phyloP scores from a whole-genome alignment of 805 yeast species.

The Candida tammaniensis region DNA sequence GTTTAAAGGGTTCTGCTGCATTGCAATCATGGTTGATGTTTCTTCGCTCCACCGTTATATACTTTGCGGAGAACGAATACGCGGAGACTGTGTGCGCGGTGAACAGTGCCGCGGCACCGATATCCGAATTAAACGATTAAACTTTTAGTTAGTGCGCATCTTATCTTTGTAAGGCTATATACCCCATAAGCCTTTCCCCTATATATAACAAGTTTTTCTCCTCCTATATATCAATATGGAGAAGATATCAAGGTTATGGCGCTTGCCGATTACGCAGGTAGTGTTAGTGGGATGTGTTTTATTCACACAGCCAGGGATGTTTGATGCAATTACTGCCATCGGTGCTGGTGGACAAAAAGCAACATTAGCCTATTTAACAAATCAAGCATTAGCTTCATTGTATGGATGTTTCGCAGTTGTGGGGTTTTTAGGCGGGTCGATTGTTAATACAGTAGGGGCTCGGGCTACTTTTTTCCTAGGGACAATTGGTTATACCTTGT shows the following conservation, averaged over 20 bases:
- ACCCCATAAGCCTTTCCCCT: too few relatives aligned
- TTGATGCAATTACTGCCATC: conserved; percentile 10
- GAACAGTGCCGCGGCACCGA: too few relatives aligned
- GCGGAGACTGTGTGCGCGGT: too few relatives aligned
- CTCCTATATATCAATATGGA: conserved; percentile 3
- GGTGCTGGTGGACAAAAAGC: conserved; percentile 13
- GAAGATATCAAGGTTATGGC: conserved; percentile 2
- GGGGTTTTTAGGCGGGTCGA: conserved; percentile 13
- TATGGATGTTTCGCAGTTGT: conserved; percentile 12
- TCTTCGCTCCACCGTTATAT: too few relatives aligned
- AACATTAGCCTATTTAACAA: conserved; percentile 7
- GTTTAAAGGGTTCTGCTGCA: too few relatives aligned
- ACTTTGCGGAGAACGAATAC: too few relatives aligned
- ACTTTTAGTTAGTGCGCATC: too few relatives aligned
- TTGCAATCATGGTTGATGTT: too few relatives aligned
- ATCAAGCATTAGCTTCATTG: conserved; percentile 9
- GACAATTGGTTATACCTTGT: conserved; percentile 15
- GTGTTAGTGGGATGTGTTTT: conserved; percentile 9
- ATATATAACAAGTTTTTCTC: too few relatives aligned
- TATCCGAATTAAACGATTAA: too few relatives aligned
- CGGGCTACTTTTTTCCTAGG: conserved; percentile 12
- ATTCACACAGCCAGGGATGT: conserved; percentile 12
- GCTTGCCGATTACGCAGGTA: conserved; percentile 10
- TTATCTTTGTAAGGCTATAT: too few relatives aligned
- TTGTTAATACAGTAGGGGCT: conserved; percentile 11